These are phyloP conservation scores for Musa troglodytarum DNA, from an alignment of 176 grass and related monocot species.

Conservation along the genomic window DNA sequence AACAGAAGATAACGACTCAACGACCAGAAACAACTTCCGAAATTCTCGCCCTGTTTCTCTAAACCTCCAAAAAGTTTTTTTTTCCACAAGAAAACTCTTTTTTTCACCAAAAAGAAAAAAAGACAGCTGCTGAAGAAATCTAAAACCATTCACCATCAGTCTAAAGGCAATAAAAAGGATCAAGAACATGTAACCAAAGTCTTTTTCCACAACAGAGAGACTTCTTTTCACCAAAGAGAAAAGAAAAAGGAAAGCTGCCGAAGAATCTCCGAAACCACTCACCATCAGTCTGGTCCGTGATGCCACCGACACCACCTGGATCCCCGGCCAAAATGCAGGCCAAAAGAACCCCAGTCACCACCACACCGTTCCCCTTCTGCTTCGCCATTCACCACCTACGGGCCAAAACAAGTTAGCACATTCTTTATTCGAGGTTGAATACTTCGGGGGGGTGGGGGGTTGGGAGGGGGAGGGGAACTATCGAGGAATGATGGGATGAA, in stretches of 20 bases:
- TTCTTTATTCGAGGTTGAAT: background rate
- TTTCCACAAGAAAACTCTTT: background rate
- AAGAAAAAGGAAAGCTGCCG: no score
- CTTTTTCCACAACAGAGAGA: no score
- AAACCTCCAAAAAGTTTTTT: background rate
- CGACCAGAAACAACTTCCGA: no score
- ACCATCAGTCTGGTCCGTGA: slow-evolving; percentile 31
- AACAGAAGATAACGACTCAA: no score
- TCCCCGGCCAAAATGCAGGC: slow-evolving; percentile 29
- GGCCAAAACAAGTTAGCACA: background rate
- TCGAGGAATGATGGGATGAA: background rate
- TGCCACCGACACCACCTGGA: slow-evolving; percentile 21
- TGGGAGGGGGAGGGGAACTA: background rate
- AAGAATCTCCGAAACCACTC: slow-evolving; percentile 1
- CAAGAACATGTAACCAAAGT: background rate
- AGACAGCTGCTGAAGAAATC: background rate
- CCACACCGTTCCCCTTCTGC: slow-evolving; percentile 12
- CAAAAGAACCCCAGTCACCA: slow-evolving; percentile 10
- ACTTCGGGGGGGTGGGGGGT: background rate
- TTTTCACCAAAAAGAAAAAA: background rate
- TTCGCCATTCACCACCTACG: slow-evolving; percentile 8
- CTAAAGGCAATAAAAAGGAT: background rate
- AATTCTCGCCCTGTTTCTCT: background rate
- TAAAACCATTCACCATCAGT: background rate
- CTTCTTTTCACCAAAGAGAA: no score